Conservation (phyloP, 495 filamentous ascomycete genomes). For the Entonaema liquescens region DNA sequence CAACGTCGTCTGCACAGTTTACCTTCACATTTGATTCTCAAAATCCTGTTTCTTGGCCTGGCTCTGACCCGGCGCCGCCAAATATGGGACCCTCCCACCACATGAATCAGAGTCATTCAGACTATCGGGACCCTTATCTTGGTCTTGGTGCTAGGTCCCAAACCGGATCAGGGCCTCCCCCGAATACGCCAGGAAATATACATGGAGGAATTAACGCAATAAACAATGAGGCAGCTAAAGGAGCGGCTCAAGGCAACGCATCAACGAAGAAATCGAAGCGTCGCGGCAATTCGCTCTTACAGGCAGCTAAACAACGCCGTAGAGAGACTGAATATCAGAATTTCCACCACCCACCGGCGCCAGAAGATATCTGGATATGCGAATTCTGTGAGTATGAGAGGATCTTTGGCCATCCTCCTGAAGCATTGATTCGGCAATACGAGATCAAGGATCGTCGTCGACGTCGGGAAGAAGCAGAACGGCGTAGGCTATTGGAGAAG, state of each 20-base stretch:
- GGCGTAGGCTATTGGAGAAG: slow-evolving; percentile 85
- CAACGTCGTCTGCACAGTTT: slow-evolving; percentile 73
- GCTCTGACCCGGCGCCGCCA: slow-evolving; percentile 65
- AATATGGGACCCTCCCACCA: slow-evolving; percentile 26
- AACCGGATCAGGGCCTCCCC: slow-evolving; percentile 17
- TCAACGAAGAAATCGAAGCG: slow-evolving; percentile 41
- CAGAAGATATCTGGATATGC: slow-evolving; percentile 91
- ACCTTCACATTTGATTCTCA: slow-evolving; percentile 85
- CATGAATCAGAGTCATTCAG: slow-evolving; percentile 19
- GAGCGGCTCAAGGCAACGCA: slow-evolving; percentile 21
- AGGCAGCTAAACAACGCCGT: slow-evolving; percentile 50
- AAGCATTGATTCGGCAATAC: slow-evolving; percentile 87
- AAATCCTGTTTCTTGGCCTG: slow-evolving; percentile 61
- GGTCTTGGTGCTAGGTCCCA: slow-evolving; percentile 16
- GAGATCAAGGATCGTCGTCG: slow-evolving; percentile 92
- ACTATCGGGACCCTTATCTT: slow-evolving; percentile 23
- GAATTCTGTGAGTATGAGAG: slow-evolving; percentile 91
- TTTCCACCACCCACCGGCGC: slow-evolving; percentile 74
- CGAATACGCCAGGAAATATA: slow-evolving; percentile 12
- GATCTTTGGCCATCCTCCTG: slow-evolving; percentile 83
- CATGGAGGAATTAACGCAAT: slow-evolving; percentile 15
- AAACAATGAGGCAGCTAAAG: slow-evolving; percentile 19
- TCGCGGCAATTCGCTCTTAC: slow-evolving; percentile 44
- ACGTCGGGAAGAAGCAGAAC: slow-evolving; percentile 81
- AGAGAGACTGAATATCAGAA: slow-evolving; percentile 64